Percentiles rank a stretch among this genome's conserved stretches.
Evolutionary conservation across 306 rosid genomes (phyloP).

Genomic region (Oemleria cerasiformis): DNA sequence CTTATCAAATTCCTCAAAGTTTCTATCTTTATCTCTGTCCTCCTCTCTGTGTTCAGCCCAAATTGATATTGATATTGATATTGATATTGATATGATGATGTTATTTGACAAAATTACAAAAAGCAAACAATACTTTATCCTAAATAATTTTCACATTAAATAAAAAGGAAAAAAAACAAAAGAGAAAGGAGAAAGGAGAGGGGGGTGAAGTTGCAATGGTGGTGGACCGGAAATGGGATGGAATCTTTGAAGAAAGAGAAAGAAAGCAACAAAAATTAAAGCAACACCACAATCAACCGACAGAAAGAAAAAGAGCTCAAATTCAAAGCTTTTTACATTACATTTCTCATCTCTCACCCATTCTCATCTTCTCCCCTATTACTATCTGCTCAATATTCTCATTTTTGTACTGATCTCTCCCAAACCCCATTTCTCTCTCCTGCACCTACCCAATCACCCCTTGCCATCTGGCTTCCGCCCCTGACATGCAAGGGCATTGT

Average conservation of each 20-base stretch:
- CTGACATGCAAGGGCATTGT: constrained; percentile 2
- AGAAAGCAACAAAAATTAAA: constrained; percentile 7
- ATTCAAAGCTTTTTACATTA: constrained; percentile 13
- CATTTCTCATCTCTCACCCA: not conserved
- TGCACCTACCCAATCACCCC: not conserved
- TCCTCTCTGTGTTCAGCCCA: constrained; percentile 23
- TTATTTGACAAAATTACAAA: constrained; percentile 50
- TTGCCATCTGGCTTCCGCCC: not conserved
- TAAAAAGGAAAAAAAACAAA: not conserved
- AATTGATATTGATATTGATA: constrained; percentile 12
- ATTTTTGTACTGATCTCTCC: not conserved
- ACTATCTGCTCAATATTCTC: not conserved
- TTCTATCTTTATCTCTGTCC: constrained; percentile 1
- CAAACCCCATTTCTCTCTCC: not conserved
- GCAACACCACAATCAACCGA: constrained; percentile 21
- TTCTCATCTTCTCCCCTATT: constrained; percentile 7
- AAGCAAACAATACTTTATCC: constrained; percentile 22
- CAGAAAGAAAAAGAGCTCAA: constrained; percentile 20
- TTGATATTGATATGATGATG: constrained; percentile 33
- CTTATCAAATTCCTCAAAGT: constrained; percentile 3
- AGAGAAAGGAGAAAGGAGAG: constrained; percentile 22
- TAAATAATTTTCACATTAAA: constrained; percentile 26
- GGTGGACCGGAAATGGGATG: constrained; percentile 73
- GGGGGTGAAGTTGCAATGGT: constrained; percentile 26
- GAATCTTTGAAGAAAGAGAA: constrained; percentile 73